A percentile compares a stretch with the other conserved stretches of the same genome.
Evolutionary conservation across 1,139 yeast species (phyloP).

Genomic region (Nakaseomyces nivariensis): DNA sequence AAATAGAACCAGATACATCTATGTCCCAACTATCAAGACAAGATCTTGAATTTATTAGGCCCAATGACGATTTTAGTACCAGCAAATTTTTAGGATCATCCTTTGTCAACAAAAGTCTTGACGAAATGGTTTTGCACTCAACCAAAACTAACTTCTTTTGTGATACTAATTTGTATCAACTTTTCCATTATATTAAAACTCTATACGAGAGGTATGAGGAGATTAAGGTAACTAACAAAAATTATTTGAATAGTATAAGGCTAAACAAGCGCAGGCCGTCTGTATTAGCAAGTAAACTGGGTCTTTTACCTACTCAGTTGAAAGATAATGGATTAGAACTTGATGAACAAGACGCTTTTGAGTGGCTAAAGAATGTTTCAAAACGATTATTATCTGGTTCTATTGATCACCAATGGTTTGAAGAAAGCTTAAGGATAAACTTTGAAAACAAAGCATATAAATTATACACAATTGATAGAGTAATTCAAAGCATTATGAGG

Average conservation of each 20-base stretch:
- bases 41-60: not conserved
- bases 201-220: conserved; percentile 72
- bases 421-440: conserved; percentile 86
- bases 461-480: conserved; percentile 83
- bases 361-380: conserved; percentile 60
- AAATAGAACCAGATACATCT: not conserved
- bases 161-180: conserved; percentile 81
- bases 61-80: not conserved
- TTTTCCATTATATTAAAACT: conserved; percentile 77
- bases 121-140: not conserved
- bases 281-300: conserved; percentile 81
- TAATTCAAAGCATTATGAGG: conserved; percentile 69
- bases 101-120: conserved; percentile 32
- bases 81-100: conserved; percentile 39
- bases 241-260: conserved; percentile 57
- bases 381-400: conserved; percentile 77
- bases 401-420: conserved; percentile 86
- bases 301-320: conserved; percentile 69
- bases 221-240: conserved; percentile 56
- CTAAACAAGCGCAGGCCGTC: conserved; percentile 55
- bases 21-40: not conserved
- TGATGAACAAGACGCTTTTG: conserved; percentile 34
- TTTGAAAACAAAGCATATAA: conserved; percentile 86
- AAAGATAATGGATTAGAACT: conserved; percentile 56
- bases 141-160: conserved; percentile 71